Percentiles rank a stretch among this genome's conserved stretches.
Conservation (phyloP, 345 rosid genomes). For the Eucalyptus fibrosa region DNA sequence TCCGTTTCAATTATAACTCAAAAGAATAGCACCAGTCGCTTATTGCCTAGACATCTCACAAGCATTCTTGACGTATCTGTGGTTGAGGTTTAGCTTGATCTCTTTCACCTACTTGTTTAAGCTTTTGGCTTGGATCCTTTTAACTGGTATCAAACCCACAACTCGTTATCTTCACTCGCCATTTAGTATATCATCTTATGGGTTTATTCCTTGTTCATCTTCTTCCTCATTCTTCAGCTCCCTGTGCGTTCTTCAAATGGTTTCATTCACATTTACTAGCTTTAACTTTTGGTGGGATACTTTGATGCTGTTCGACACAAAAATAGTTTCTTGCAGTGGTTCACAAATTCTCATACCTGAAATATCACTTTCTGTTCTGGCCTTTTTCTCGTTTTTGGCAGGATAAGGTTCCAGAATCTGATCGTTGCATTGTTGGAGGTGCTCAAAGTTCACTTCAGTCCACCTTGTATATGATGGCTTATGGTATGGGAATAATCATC, state of each 20-base stretch:
- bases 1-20: not conserved
- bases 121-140: not conserved
- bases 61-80: not conserved
- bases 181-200: not conserved
- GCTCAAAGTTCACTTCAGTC: conserved; percentile 91
- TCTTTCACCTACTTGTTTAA: not conserved
- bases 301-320: not conserved
- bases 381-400: not conserved
- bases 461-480: conserved; percentile 42
- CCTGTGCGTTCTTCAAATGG: not conserved
- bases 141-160: not conserved
- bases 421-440: conserved; percentile 86
- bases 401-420: conserved; percentile 74
- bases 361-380: not conserved
- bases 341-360: not conserved
- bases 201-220: not conserved
- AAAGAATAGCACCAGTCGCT: not conserved
- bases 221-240: not conserved
- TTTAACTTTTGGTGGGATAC: not conserved
- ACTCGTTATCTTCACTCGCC: not conserved
- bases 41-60: not conserved
- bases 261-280: not conserved
- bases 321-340: not conserved
- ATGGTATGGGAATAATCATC: conserved; percentile 63
- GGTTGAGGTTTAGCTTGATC: not conserved